A percentile compares a stretch with the other conserved stretches of the same genome.
These are phyloP conservation scores for Phylloboletellus chloephorus DNA, from an alignment of 1,284 basidiomycete species.

Conservation along the genomic window DNA sequence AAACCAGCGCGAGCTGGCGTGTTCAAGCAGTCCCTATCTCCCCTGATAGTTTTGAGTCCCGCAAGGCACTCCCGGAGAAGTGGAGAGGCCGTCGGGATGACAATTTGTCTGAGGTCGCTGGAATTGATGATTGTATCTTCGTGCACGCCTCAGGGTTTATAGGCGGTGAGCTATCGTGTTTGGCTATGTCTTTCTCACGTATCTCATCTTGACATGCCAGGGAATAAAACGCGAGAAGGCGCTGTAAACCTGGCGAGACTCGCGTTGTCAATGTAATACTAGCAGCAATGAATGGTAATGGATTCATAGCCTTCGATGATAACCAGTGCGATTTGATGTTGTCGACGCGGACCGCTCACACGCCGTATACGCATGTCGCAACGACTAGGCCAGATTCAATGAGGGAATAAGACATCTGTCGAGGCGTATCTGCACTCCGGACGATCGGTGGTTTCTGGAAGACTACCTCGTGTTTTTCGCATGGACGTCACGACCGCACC, in stretches of 20 bases:
- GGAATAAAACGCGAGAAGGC: constrained; percentile 89
- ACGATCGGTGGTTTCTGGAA: constrained; percentile 7
- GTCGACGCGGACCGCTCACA: constrained; percentile 13
- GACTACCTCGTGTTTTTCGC: constrained; percentile 32
- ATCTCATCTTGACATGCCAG: constrained; percentile 36
- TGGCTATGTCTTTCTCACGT: constrained; percentile 1
- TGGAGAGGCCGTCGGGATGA: constrained; percentile 94
- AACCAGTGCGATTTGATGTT: constrained; percentile 10
- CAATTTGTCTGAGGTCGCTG: constrained; percentile 65
- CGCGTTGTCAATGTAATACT: constrained; percentile 43
- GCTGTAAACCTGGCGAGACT: constrained; percentile 76
- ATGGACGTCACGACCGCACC: constrained; percentile 27
- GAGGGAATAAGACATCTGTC: constrained; percentile 10
- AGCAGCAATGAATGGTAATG: constrained; percentile 18
- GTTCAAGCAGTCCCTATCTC: constrained; percentile 87
- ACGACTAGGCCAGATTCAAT: constrained; percentile 8
- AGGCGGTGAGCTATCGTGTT: constrained; percentile 57
- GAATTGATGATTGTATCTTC: constrained; percentile 84
- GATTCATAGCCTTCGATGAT: constrained; percentile 13
- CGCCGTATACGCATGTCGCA: constrained; percentile 17
- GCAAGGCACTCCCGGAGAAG: constrained; percentile 87
- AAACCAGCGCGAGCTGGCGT: constrained; percentile 77
- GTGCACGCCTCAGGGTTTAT: constrained; percentile 96
- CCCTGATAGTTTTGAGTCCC: constrained; percentile 82
- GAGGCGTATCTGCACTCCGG: constrained; percentile 4